A percentile compares a stretch with the other conserved stretches of the same genome.
These are phyloP conservation scores for Neonothopanus nambi DNA, from an alignment of 1,284 basidiomycete genomes.

Conservation along the genomic window DNA sequence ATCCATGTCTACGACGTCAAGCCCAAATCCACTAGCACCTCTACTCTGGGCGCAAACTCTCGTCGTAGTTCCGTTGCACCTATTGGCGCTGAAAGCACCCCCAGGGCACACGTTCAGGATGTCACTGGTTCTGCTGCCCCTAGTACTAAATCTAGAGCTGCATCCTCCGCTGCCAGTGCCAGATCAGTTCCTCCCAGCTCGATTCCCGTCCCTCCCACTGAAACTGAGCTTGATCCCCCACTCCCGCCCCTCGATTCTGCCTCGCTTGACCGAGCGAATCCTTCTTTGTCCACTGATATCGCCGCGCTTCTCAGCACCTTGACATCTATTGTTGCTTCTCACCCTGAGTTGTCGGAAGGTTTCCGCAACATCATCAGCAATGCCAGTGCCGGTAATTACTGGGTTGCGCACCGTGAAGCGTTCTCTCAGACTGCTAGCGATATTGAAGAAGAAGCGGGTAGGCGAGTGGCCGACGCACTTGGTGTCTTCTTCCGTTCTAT, in stretches of 20 bases:
- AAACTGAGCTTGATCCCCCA: slow-evolving; percentile 45
- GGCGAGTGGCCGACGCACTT: slow-evolving; percentile 63
- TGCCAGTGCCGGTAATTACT: slow-evolving; percentile 63
- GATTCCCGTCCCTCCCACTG: slow-evolving; percentile 4
- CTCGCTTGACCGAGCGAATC: slow-evolving; percentile 26
- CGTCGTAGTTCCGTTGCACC: slow-evolving; percentile 12
- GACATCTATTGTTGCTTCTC: slow-evolving; percentile 51
- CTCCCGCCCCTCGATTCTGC: slow-evolving; percentile 48
- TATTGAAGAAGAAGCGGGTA: slow-evolving; percentile 62
- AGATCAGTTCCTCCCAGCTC: slow-evolving; percentile 12
- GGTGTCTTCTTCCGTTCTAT: slow-evolving; percentile 57
- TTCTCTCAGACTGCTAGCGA: slow-evolving; percentile 54
- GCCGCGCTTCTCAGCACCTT: slow-evolving; percentile 58
- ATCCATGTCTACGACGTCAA: slow-evolving; percentile 56
- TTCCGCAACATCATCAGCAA: slow-evolving; percentile 64
- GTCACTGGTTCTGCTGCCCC: neutral
- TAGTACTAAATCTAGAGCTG: neutral
- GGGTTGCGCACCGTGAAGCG: slow-evolving; percentile 58
- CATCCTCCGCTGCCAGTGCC: neutral
- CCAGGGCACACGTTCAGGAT: slow-evolving; percentile 16
- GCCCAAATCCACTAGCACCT: neutral
- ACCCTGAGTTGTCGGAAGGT: slow-evolving; percentile 70
- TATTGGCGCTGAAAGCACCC: slow-evolving; percentile 35
- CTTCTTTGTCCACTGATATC: slow-evolving; percentile 62
- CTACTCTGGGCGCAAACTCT: slow-evolving; percentile 11